Evolutionary conservation across 2,329 filamentous ascomycete genomes (phyloP).

Genomic region (Curvularia sp.): DNA sequence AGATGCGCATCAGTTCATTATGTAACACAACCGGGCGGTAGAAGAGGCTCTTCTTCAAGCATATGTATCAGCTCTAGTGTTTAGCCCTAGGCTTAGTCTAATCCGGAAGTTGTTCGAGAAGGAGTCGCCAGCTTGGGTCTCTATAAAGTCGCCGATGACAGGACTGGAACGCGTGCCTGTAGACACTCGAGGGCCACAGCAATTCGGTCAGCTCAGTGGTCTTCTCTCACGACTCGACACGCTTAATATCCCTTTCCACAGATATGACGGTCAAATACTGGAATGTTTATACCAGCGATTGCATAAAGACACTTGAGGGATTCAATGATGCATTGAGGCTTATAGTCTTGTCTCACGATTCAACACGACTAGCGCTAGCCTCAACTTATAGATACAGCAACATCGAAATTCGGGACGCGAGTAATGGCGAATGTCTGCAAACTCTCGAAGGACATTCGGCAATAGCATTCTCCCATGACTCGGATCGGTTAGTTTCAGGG

Average conservation of each 20-base stretch:
- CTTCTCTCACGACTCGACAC: slow-evolving; percentile 18
- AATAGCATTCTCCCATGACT: neutral
- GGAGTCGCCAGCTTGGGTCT: neutral
- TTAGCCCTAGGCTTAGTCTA: neutral
- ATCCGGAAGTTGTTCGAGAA: neutral
- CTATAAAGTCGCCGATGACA: neutral
- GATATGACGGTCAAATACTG: slow-evolving; percentile 7
- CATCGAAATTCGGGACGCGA: neutral
- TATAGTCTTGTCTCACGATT: neutral
- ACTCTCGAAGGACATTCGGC: neutral
- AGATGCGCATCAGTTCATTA: slow-evolving; percentile 28
- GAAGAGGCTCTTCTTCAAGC: slow-evolving; percentile 10
- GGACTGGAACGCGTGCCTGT: slow-evolving; percentile 12
- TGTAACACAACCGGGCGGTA: slow-evolving; percentile 24
- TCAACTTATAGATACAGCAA: neutral
- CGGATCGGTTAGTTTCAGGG: neutral
- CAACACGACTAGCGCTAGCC: neutral
- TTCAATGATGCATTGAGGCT: no score
- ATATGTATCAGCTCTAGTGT: slow-evolving; percentile 10
- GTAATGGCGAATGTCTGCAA: neutral
- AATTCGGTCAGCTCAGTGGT: slow-evolving; percentile 14
- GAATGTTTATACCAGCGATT: neutral
- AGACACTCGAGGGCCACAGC: slow-evolving; percentile 28
- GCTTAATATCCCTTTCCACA: neutral
- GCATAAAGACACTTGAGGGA: neutral